phyloP scores from a whole-genome alignment of 163 green algal species.

The Picocystis sp. region DNA sequence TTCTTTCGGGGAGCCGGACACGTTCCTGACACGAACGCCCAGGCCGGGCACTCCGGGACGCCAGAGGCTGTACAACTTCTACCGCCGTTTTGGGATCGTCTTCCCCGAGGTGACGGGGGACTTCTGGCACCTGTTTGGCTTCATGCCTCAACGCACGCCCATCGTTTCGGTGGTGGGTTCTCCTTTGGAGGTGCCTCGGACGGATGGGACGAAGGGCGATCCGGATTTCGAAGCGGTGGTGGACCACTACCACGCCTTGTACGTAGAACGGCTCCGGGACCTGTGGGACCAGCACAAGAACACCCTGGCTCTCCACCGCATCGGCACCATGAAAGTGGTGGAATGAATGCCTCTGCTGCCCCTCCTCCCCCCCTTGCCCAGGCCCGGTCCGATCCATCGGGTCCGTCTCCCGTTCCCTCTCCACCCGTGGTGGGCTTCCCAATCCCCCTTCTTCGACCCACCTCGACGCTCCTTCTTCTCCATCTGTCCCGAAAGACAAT shows the following conservation, averaged over 20 bases:
- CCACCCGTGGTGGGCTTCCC: too few relatives aligned
- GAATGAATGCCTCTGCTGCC: too few relatives aligned
- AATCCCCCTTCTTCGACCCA: too few relatives aligned
- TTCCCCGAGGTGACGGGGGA: neutral
- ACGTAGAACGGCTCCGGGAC: conserved; percentile 1
- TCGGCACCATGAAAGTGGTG: too few relatives aligned
- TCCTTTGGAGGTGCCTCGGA: neutral
- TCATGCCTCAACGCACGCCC: conserved; percentile 6
- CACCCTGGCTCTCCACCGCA: too few relatives aligned
- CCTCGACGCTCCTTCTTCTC: too few relatives aligned
- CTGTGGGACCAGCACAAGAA: conserved; percentile 7
- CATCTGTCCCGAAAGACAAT: too few relatives aligned
- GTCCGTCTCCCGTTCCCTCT: too few relatives aligned
- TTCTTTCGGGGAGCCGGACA: conserved; percentile 39
- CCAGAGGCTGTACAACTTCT: neutral
- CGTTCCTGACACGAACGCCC: conserved; percentile 12
- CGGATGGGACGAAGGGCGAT: too few relatives aligned
- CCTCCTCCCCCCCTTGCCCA: too few relatives aligned
- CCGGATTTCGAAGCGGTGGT: neutral
- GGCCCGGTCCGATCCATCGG: too few relatives aligned
- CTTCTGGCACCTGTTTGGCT: conserved; percentile 5
- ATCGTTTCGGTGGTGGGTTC: conserved; percentile 5
- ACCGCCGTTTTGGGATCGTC: neutral
- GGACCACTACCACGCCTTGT: conserved; percentile 5
- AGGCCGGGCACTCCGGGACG: neutral